Evolutionary conservation across 352 stramenopile genomes (phyloP).

Genomic region (Phytophthora citrophthora): DNA sequence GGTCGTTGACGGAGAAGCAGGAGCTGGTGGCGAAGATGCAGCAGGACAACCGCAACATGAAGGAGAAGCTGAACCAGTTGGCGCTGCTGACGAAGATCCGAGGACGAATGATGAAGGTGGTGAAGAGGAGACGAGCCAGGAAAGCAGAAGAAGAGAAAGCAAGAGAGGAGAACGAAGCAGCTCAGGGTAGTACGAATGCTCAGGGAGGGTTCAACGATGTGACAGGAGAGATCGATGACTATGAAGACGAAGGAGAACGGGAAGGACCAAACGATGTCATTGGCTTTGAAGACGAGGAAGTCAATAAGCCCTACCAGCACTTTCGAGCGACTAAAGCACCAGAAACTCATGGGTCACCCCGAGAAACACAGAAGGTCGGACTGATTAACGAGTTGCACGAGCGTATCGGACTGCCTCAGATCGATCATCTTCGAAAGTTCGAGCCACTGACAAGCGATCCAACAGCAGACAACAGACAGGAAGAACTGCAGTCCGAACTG

Average conservation of each 20-base stretch:
- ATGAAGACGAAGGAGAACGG: conserved; percentile 10
- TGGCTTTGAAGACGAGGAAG: conserved; percentile 28
- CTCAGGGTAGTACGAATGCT: conserved; percentile 14
- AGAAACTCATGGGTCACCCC: conserved; percentile 25
- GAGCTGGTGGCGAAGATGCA: conserved; percentile 68
- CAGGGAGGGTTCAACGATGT: conserved; percentile 33
- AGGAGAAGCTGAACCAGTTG: conserved; percentile 68
- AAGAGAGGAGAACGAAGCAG: conserved; percentile 10
- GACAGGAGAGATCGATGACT: conserved; percentile 23
- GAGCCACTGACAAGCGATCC: conserved; percentile 63
- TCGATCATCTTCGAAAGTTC: conserved; percentile 74
- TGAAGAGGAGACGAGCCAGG: conserved; percentile 52
- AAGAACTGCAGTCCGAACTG: conserved; percentile 60
- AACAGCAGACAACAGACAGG: conserved; percentile 48
- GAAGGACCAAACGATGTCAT: conserved; percentile 17
- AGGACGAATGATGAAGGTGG: conserved; percentile 51
- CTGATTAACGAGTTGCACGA: conserved; percentile 83
- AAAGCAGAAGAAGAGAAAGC: conserved; percentile 45
- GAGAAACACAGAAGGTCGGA: conserved; percentile 64
- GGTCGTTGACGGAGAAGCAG: conserved; percentile 60
- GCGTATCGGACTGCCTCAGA: conserved; percentile 71
- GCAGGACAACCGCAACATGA: conserved; percentile 66
- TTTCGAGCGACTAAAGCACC: background rate
- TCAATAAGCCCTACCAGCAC: conserved; percentile 8
- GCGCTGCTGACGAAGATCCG: conserved; percentile 62